Base-by-base conservation (phyloP, 2,329 filamentous ascomycete species). In the Fusarium decemcellulare region DNA sequence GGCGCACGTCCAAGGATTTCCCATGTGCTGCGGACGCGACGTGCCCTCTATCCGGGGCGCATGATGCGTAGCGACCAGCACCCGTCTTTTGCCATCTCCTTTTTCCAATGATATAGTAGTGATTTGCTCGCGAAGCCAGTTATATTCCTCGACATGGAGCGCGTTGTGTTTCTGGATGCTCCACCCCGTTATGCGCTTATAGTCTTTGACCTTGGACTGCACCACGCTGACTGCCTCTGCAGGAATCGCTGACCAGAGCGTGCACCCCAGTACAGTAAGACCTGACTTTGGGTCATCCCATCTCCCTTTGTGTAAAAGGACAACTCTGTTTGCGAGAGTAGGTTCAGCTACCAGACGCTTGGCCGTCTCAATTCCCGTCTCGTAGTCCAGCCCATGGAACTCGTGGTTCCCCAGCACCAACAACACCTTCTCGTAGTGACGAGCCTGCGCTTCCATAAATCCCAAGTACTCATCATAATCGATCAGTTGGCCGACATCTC, bases 1-100 rank as follows among this genome's bases (percentile, higher is more conserved):
- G 0, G 83, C 86, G 10, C 79, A 79, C 1, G 76, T 78, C 83
- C 83, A 84, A 0, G 82, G 80, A 40, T 81, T 86, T 15, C 78
- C 72, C 2, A 77, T 64, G 51, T 90, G 77, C 67, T 83, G 78
- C 0, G 86, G 86, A 4, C 79, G 78, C 1, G 86, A 84, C 16
- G 59, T 61, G 2, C 52, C 59, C 12, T 56, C 16, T 5, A 57
- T 27, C 6, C 3, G 16, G 1, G 87, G 87, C 4, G 86, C 86
- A 72, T 90, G 87, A 50, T 89, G 86, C 1, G 86, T 89, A 0
- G 84, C 81, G 0, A 90, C 81, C 1, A 90, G 59, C 8, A 88
- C 46, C 6, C 50, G 34, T 11, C 39, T 36, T 16, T 14, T 9
- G 18, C 14, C 11, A 5, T 32, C 9, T 15, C 39, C 36, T 11